Evolutionary conservation across 345 rosid genomes (phyloP), one percentile per base, ranked within the genome.

Genomic region (Arabidopsis arenosa): DNA sequence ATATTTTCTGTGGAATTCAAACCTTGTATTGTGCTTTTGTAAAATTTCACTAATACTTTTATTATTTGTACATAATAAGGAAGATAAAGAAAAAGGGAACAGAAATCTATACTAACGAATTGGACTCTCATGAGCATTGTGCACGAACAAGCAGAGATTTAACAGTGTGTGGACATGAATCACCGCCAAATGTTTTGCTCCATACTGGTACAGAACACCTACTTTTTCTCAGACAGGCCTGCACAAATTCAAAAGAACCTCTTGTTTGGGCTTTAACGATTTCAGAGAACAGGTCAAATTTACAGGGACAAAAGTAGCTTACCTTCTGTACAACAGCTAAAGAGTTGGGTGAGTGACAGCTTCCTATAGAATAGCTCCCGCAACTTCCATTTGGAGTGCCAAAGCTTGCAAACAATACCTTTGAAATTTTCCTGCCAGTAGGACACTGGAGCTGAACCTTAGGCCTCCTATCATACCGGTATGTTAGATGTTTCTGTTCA

Each of bases 121-220:
- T 30, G 56, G 9, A 69, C 5, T 43, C 49, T 86, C 73, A 76
- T 64, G 82, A 68, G 84, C 92, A 90, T 36, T 78, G 68, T 51
- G 86, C 90, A 68, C 81, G 89, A 62, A 90, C 88, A 68, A 86
- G 79, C 72, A 87, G 75, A 69, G 85, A 63, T 77, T 86, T 86
- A 9, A 75, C 76, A 63, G 63, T 69, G 72, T 86, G 85, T 40
- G 86, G 82, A 67, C 89, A 87, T 47, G 91, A 80, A 66, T 84
- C 87, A 12, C 73, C 79, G 6, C 81, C 82, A 61, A 87, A 87
- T 13, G 63, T 66, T 32, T 58, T n/a, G 64, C 28, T 83, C 66
- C 80, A 81, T 13, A 85, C 75, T 2, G 87, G 72, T 7, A 89
- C 63, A 2, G 84, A 76, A 55, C 95, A 89, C 61, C 35, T 73